Base-by-base conservation (phyloP, 331 rosid genomes). In the Rhamnella rubrinervis region DNA sequence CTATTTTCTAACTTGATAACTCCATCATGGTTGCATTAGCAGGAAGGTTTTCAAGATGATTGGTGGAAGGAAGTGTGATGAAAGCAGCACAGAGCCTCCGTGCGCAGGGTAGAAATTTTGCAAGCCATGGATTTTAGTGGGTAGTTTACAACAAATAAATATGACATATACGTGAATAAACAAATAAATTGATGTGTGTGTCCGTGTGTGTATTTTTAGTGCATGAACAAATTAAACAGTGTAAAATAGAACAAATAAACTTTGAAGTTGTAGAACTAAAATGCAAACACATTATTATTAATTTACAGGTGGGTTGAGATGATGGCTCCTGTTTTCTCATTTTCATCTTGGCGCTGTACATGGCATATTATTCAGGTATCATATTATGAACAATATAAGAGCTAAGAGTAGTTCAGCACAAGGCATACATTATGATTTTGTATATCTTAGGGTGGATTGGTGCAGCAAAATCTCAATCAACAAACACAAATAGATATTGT, bases 321-420 rank as follows among this genome's bases (percentile, higher is more conserved):
- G 85, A 84, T 84, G 88, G 88, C 83, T 71, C 85, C 88, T 25
- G 88, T 80, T 66, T 77, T 77, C 70, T 74, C 88, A 57, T 68
- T 25, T 18, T 73, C 79, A 51, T 84, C 88, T 31, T 84, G 88
- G 85, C 77, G 72, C 23, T 84, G 88, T 58, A 76, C 72, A 1
- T 77, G 88, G 85, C 79, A 84, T 68, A 74, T 80, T 72, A 84
- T 84, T 72, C 85, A 83, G 85, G 87, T 83, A 41, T n/a, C 12
- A 25, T 38, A 10, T 44, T 31, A 31, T 31, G 35, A 31, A 31
- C 35, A 31, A 31, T 31, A 31, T 31, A 2, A 3, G 35, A 6
- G 14, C 0, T 1, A 44, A 44, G 49, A 44, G 49, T 44, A 44
- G 14, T 44, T 44, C 49, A 44, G 49, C 11, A 44, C 3, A 44